phyloP scores from a whole-genome alignment of 2,329 filamentous ascomycete genomes.

The Xylaria sp. region DNA sequence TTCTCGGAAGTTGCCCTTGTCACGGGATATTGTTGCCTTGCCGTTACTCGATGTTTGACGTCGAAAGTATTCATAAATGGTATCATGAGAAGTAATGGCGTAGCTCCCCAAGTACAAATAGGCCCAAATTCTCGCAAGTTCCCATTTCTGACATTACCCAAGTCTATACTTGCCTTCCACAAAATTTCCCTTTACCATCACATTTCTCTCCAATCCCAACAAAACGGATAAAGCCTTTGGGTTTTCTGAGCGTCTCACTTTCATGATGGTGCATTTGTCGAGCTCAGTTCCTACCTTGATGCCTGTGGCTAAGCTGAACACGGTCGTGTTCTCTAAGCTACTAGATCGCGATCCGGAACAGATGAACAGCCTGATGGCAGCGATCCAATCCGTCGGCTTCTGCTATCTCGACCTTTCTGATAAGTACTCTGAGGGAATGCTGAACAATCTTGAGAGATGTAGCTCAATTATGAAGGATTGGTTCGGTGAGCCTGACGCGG shows the following conservation, averaged over 20 bases:
- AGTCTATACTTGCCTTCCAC: not conserved
- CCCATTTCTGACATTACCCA: not conserved
- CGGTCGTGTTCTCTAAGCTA: conserved; percentile 14
- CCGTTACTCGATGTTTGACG: not conserved
- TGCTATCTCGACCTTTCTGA: conserved; percentile 24
- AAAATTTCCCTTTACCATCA: not conserved
- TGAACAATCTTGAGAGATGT: conserved; percentile 7
- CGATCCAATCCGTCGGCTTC: conserved; percentile 14
- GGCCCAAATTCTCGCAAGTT: too few species aligned
- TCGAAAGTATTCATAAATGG: not conserved
- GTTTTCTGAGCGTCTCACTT: too few species aligned
- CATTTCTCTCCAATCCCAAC: too few species aligned
- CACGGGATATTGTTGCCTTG: too few species aligned
- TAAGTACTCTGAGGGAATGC: conserved; percentile 16
- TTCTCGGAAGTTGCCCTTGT: not conserved
- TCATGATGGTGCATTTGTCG: not conserved
- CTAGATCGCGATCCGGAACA: conserved; percentile 24
- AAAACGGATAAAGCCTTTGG: not conserved
- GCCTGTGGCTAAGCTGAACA: conserved; percentile 10
- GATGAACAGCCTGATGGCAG: conserved; percentile 5
- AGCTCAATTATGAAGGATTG: conserved; percentile 20
- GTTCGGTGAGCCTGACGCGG: not conserved
- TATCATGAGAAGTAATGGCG: not conserved
- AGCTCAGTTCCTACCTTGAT: not conserved
- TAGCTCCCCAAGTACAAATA: not conserved